These are phyloP conservation scores for Glomus cerebriforme DNA, from an alignment of 192 early-diverging fungal species.

Conservation along the genomic window DNA sequence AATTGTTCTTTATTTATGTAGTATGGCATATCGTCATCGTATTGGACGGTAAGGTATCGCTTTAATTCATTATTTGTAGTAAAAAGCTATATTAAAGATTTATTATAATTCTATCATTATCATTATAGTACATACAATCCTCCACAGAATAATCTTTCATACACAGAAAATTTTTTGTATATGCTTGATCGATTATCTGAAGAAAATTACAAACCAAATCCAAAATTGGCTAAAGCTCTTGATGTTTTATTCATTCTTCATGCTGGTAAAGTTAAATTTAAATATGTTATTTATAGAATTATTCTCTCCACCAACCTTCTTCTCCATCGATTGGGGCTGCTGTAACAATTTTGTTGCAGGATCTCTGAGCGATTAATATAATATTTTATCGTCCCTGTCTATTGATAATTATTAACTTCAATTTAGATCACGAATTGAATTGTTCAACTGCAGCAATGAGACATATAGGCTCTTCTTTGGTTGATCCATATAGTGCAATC, in stretches of 20 bases:
- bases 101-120: not conserved
- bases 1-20: not conserved
- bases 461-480: conserved; percentile 61
- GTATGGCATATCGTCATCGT: conserved; percentile 59
- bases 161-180: conserved; percentile 68
- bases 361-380: too few species aligned
- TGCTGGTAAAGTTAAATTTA: conserved; percentile 48
- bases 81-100: not conserved
- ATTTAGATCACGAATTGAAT: conserved; percentile 41
- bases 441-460: conserved; percentile 65
- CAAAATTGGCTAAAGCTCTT: conserved; percentile 58
- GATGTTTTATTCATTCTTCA: conserved; percentile 73
- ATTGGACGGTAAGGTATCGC: conserved; percentile 44
- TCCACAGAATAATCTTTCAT: conserved; percentile 53
- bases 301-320: too few species aligned
- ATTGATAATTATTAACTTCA: not conserved
- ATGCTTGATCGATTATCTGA: conserved; percentile 69
- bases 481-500: conserved; percentile 64
- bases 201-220: conserved; percentile 59
- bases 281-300: too few species aligned
- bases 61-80: not conserved
- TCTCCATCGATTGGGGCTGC: too few species aligned
- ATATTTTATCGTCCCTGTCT: not conserved
- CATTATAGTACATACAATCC: conserved; percentile 29
- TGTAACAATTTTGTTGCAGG: too few species aligned